Conservation (phyloP, 208 protist genomes). For the Acanthamoeba castellanii region DNA sequence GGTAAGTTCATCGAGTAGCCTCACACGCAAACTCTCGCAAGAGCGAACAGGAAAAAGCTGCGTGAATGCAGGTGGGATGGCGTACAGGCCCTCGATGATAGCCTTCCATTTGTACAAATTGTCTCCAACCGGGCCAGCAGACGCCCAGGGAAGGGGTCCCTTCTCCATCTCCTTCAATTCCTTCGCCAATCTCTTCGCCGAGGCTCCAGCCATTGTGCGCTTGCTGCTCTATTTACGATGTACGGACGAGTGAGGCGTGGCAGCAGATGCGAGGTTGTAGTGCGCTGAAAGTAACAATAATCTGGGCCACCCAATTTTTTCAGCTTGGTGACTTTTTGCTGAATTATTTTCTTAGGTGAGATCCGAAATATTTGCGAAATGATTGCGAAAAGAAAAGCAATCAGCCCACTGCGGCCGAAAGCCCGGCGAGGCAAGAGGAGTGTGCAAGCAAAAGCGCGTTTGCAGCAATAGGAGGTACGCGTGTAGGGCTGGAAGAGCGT, state of each 20-base stretch:
- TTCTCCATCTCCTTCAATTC: slow-evolving; percentile 73
- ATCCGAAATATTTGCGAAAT: neutral
- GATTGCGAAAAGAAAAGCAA: too few relatives aligned
- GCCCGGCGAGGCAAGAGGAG: too few relatives aligned
- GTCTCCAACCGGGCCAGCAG: slow-evolving; percentile 37
- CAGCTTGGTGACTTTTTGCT: neutral
- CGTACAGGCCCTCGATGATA: slow-evolving; percentile 31
- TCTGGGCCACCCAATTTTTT: neutral
- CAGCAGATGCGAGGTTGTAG: neutral
- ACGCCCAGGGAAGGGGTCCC: slow-evolving; percentile 40
- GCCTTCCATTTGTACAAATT: slow-evolving; percentile 71
- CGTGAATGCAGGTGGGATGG: neutral
- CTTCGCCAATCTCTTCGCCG: slow-evolving; percentile 57
- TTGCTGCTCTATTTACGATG: neutral
- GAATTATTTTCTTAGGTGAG: neutral
- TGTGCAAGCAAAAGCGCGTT: too few relatives aligned
- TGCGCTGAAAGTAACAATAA: neutral
- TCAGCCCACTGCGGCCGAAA: too few relatives aligned
- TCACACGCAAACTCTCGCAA: neutral
- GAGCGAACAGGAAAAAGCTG: neutral
- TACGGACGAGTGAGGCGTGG: neutral
- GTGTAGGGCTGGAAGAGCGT: neutral
- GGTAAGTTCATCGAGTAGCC: neutral
- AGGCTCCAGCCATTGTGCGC: slow-evolving; percentile 57
- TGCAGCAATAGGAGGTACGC: too few relatives aligned